Base-by-base conservation (phyloP, 2,329 filamentous ascomycete species). In the Hypoxylon sp. region DNA sequence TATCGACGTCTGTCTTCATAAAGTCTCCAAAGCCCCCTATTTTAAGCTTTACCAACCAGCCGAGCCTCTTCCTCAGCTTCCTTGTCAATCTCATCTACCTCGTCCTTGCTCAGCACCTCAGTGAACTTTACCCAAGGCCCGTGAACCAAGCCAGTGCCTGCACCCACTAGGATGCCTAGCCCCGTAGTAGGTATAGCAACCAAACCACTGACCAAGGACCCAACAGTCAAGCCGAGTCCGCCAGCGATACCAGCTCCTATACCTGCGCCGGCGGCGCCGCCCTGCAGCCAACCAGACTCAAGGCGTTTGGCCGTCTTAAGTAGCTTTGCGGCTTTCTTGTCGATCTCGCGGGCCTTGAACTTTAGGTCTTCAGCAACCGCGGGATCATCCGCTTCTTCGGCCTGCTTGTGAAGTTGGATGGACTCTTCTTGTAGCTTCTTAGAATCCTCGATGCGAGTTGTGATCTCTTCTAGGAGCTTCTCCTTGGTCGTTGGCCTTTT, bases 111-210 rank as follows among this genome's bases (percentile, higher is more conserved):
- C 38, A 76, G 74, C 4, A 60, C 72, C 21, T 77, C 50, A n/a
- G 73, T 73, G 28, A 78, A 76, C 67, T 76, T 77, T 19, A 79
- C 73, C 77, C 77, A 78, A 11, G 76, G 77, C 2, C 77, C 77
- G 34, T 79, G 77, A 3, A 79, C 74, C 3, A 78, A 63, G 1
- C 76, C 77, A 5, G 76, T 74, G 10, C 75, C 77, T 11, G 75
- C 75, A 2, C 77, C 77, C 28, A 77, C 69, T 11, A 79, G 63
- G 23, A 78, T 73, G 3, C 77, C 77, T 5, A 78, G 60, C 0
- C 75, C 75, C 14, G 76, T 75, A 2, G 77, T 76, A 2, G 76
- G 77, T 17, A 78, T 74, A 13, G 76, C 74, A 9, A 74, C 71
- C n/a, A 78, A 58, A 2, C 76, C 76, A 51, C 71, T 70, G 49